A percentile compares a stretch with the other conserved stretches of the same genome.
phyloP scores from a whole-genome alignment of 169 alveolate genomes.

The Cryptosporidium ryanae region DNA sequence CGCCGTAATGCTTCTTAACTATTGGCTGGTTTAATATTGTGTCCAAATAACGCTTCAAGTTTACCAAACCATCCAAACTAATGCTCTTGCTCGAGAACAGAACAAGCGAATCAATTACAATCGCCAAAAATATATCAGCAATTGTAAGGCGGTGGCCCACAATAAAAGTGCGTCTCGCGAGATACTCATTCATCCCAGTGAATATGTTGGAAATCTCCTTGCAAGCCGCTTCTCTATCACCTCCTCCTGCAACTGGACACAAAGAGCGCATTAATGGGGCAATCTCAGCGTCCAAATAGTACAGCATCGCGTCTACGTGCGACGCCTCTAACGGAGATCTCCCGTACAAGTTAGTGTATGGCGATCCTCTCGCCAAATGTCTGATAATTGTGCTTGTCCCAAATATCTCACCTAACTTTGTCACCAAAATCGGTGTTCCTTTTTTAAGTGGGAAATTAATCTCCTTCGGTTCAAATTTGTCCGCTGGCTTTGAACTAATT shows the following conservation, averaged over 20 bases:
- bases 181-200: slow-evolving; percentile 78
- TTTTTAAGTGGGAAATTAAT: not conserved
- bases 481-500: slow-evolving; percentile 5
- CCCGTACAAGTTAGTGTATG: slow-evolving; percentile 50
- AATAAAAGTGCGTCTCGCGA: slow-evolving; percentile 81
- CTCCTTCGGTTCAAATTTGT: not conserved
- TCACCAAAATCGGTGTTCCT: slow-evolving; percentile 24
- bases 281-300: slow-evolving; percentile 4
- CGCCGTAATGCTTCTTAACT: slow-evolving; percentile 82
- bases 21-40: slow-evolving; percentile 78
- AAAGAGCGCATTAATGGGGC: not conserved
- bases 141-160: slow-evolving; percentile 90
- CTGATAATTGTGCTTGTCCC: slow-evolving; percentile 47
- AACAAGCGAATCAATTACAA: slow-evolving; percentile 82
- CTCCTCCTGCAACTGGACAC: not conserved
- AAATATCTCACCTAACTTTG: slow-evolving; percentile 42
- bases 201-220: slow-evolving; percentile 81
- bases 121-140: slow-evolving; percentile 90
- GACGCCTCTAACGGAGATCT: slow-evolving; percentile 27
- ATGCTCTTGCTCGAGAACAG: slow-evolving; percentile 78
- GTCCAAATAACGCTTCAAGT: slow-evolving; percentile 81
- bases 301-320: slow-evolving; percentile 39
- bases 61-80: slow-evolving; percentile 80
- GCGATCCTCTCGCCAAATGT: slow-evolving; percentile 59
- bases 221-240: slow-evolving; percentile 4